A percentile compares a stretch with the other conserved stretches of the same genome.
These are phyloP conservation scores for Sphaerulina populicola DNA, from an alignment of 2,329 filamentous ascomycete genomes.

Conservation along the genomic window DNA sequence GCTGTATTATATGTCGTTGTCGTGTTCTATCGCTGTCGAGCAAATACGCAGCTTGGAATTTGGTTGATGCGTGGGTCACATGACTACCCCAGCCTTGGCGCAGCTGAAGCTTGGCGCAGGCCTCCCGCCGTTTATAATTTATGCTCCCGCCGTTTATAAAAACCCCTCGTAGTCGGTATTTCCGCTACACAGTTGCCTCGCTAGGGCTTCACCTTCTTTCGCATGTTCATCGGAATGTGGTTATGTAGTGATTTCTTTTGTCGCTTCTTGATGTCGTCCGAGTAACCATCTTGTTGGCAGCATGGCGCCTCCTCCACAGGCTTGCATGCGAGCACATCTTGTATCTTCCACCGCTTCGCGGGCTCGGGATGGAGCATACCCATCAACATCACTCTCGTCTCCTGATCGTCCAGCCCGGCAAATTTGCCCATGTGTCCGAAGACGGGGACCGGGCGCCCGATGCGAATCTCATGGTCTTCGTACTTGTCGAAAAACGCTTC, in stretches of 20 bases:
- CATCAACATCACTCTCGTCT: conserved; percentile 61
- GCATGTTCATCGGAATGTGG: conserved; percentile 25
- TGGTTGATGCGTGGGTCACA: no score
- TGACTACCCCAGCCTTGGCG: no score
- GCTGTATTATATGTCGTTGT: no score
- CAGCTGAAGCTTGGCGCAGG: no score
- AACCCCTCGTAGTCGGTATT: not conserved
- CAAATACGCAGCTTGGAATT: no score
- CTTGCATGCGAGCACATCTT: conserved; percentile 53
- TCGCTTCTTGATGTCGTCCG: conserved; percentile 30
- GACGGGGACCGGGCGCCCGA: conserved; percentile 28
- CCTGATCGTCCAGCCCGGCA: conserved; percentile 54
- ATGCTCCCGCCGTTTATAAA: no score
- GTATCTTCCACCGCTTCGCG: conserved; percentile 58
- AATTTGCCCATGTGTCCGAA: conserved; percentile 63
- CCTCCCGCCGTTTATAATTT: no score
- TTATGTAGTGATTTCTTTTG: conserved; percentile 39
- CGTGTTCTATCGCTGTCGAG: no score
- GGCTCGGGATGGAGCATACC: conserved; percentile 80
- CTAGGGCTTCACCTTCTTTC: conserved; percentile 7
- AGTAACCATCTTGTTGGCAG: conserved; percentile 30
- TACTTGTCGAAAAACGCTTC: conserved; percentile 56
- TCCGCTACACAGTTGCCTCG: not conserved
- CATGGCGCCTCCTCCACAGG: conserved; percentile 36
- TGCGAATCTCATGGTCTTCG: conserved; percentile 45